Evolutionary conservation across 495 filamentous ascomycete species (phyloP), one percentile per base, ranked within the genome.

Genomic region (Lasiosphaeris hirsuta): DNA sequence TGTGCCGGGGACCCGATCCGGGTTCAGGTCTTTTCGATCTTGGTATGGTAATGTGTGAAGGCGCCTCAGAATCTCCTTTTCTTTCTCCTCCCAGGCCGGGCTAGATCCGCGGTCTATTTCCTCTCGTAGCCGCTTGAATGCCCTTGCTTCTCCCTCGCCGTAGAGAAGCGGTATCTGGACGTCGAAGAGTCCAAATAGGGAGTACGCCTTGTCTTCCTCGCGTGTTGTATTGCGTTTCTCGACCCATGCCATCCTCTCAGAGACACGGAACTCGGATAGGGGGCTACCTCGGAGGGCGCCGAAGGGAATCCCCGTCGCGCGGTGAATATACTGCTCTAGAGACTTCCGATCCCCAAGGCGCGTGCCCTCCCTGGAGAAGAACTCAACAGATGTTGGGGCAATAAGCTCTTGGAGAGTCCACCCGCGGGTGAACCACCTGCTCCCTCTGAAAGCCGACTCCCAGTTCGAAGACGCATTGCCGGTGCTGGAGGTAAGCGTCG

Each of bases 21-120:
- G 67, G 33, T 76, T 78, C 42, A 67, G 50, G 35, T 78, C 67
- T 59, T 79, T 81, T 42, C 68, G 65, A 39, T 69, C 64, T 56
- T 67, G 40, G 42, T 80, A 80, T 0, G 61, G 58, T 44, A 62
- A 19, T 3, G 58, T 59, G 8, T 60, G 18, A 49, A 69, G 57
- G 23, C 23, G 23, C 23, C 23, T 30, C 23, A 30, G 23, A 30
- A 30, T 30, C 23, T 30, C 23, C 2, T 30, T 30, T 5, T 30
- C 23, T 5, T 30, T 30, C 23, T 30, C 23, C 23, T 30, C 5
- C 5, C 23, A 5, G 5, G 23, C 2, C 2, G 23, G 23, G 23
- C 2, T 30, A n/a, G n/a, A n/a, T n/a, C n/a, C n/a, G n/a, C n/a
- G n/a, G n/a, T 44, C 14, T 13, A 46, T 19, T 9, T 46, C 43